Evolutionary conservation across 139 green algal species (phyloP).

Genomic region (Yamagishiella unicocca): DNA sequence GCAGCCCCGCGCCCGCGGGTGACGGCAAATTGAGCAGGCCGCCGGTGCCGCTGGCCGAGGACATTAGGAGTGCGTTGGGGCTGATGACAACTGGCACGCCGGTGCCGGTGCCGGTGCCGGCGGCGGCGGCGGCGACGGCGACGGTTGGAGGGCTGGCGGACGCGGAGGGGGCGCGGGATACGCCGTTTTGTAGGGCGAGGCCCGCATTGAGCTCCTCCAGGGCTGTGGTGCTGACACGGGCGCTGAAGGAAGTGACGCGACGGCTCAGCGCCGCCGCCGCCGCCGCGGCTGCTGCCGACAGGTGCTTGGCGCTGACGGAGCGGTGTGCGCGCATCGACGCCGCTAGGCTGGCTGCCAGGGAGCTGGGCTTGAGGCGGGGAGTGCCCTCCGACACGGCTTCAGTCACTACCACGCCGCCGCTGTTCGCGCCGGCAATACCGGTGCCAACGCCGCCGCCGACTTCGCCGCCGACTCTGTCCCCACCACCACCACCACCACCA

Average conservation of each 20-base stretch:
- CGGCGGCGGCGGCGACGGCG: not conserved
- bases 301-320: conserved; percentile 34
- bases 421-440: not conserved
- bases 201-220: no score
- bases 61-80: no score
- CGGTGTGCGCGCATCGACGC: not conserved
- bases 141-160: not conserved
- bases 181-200: no score
- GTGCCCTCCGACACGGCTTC: not conserved
- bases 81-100: no score
- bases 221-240: not conserved
- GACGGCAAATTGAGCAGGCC: no score
- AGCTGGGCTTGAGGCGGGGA: not conserved
- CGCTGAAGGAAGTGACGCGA: conserved; percentile 24
- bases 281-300: conserved; percentile 13
- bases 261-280: conserved; percentile 19
- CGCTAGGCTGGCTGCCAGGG: conserved; percentile 1
- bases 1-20: not conserved
- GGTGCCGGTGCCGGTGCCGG: not conserved
- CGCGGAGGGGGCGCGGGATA: no score
- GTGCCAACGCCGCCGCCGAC: not conserved
- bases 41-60: no score
- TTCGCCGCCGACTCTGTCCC: no score
- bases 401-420: not conserved
- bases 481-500: no score